Conservation (phyloP, 176 grass and related monocot genomes). For the Musa itinerans region DNA sequence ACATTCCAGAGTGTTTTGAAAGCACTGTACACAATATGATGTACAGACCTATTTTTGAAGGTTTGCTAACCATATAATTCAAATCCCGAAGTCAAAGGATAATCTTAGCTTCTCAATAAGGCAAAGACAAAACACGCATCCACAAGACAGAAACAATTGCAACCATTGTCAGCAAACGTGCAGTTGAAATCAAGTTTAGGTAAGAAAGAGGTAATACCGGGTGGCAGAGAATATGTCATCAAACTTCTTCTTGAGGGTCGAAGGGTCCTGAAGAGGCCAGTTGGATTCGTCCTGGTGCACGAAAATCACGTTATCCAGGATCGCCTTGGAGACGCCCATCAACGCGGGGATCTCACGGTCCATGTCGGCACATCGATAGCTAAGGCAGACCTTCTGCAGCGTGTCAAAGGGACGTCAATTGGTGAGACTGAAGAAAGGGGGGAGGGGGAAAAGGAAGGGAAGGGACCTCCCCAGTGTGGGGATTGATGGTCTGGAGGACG, state of each 20-base stretch:
- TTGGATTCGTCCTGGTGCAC: constrained; percentile 96
- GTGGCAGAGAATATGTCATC: constrained; percentile 98
- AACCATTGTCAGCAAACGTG: neutral
- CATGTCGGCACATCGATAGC: constrained; percentile 98
- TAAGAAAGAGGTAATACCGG: constrained; percentile 37
- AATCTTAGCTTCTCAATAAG: neutral
- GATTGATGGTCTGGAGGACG: constrained; percentile 93
- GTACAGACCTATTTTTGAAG: too few relatives aligned
- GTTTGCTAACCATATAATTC: too few relatives aligned
- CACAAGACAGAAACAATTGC: neutral
- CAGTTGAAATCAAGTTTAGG: constrained; percentile 8
- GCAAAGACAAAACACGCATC: neutral
- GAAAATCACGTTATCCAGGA: constrained; percentile 97
- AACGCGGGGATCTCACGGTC: constrained; percentile 92
- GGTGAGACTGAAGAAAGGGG: too few relatives aligned
- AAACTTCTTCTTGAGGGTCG: constrained; percentile 97
- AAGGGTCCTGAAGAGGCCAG: constrained; percentile 93
- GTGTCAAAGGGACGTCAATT: neutral
- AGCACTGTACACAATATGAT: neutral
- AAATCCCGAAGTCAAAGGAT: neutral
- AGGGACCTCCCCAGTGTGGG: constrained; percentile 73
- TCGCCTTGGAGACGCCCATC: constrained; percentile 96
- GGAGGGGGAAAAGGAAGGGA: constrained; percentile 5
- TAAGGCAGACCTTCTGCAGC: constrained; percentile 89
- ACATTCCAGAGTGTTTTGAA: neutral